Evolutionary conservation across 75 land plant genomes (phyloP), one percentile per base, ranked within the genome.

Genomic region (Larix kaempferi): DNA sequence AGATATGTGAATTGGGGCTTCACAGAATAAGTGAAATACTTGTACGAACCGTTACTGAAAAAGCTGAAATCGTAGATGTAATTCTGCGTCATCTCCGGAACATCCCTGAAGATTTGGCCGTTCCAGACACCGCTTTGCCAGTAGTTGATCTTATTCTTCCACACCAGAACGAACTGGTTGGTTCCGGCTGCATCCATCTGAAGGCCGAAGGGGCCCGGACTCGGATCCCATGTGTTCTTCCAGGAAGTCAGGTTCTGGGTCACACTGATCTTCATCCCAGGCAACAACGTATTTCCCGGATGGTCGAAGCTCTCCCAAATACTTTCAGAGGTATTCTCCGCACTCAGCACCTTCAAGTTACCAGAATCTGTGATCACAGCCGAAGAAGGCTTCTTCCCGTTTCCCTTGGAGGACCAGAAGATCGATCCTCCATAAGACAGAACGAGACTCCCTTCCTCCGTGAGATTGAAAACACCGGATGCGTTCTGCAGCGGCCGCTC

Each of bases 401-500:
- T 26, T 0, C 5, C 3, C 3, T 12, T 26, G 4, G 25, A 3
- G 3, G 33, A 25, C 35, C 15, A 62, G 33, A 26, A 62, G 4
- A 62, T 2, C 5, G 65, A 26, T 13, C 33, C 33, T 3, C 33
- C 33, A 62, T 62, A 13, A 26, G 10, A 62, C 33, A 62, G 65
- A 10, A 13, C 27, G 65, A 62, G 65, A 62, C 27, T 25, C 12
- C 65, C 65, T 4, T 62, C 65, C 8, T 26, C 27, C 1, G 65
- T 25, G 16, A 62, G 65, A 2, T 62, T 62, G 16, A 62, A 26
- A 62, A 62, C 33, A 2, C 33, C 33, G 1, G 33, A 26, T 5
- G 1, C 23, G 33, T 13, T 27, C 27, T 5, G 14, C 13, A 89
- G 15, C 21, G 92, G 89, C 5, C 0, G n/a, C 16, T 86, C 82